A percentile compares a stretch with the other conserved stretches of the same genome.
Conservation (phyloP, 805 yeast genomes). For the Metschnikowia anglica region DNA sequence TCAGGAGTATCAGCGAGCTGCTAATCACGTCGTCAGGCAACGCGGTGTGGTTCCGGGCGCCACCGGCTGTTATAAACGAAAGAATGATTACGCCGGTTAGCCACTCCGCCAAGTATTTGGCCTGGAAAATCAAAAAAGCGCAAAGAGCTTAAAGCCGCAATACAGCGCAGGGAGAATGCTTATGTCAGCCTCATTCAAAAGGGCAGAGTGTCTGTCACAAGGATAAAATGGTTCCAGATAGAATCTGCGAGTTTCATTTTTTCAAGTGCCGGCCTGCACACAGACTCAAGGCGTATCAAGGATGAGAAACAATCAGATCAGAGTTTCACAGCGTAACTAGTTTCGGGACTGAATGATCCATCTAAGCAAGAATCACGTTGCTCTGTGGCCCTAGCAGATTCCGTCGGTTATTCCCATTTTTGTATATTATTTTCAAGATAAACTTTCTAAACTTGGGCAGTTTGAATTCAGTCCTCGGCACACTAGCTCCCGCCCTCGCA, state of each 20-base stretch:
- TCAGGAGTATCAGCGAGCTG: constrained; percentile 15
- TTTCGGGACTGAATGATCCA: not conserved
- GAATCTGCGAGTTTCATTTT: too few relatives aligned
- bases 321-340: not conserved
- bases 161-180: too few relatives aligned
- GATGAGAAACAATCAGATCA: not conserved
- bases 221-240: too few relatives aligned
- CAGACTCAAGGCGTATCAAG: not conserved
- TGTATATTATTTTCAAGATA: not conserved
- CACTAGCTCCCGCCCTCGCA: not conserved
- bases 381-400: not conserved
- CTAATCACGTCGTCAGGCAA: constrained; percentile 15
- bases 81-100: constrained; percentile 47
- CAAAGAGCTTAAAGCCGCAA: not conserved
- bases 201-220: too few relatives aligned
- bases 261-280: not conserved
- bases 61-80: constrained; percentile 48
- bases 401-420: not conserved
- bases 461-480: not conserved
- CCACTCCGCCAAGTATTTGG: constrained; percentile 72
- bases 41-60: constrained; percentile 64
- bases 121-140: constrained; percentile 29
- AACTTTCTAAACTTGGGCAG: too few relatives aligned
- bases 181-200: too few relatives aligned
- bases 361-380: not conserved